Evolutionary conservation across 2,329 filamentous ascomycete species (phyloP), one percentile per base, ranked within the genome.

Genomic region (Mariannaea elegans): DNA sequence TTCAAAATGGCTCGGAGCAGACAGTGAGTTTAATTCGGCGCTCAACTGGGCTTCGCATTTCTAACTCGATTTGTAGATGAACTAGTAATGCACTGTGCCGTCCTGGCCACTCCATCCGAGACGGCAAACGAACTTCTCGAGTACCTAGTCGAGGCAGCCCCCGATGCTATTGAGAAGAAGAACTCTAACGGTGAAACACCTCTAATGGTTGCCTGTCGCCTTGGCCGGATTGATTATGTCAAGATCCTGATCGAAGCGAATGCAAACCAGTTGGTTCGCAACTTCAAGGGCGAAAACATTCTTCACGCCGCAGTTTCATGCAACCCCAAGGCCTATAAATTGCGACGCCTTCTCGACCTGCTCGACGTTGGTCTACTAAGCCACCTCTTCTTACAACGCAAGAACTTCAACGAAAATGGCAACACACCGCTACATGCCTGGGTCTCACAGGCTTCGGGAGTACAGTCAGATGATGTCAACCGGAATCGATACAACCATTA

Each of bases 221-320:
- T 85, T 3, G 82, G 84, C 10, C 82, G 84, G 18, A 66, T 81
- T 14, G 77, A 86, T 2, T 82, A 84, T 18, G 83, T 84, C 14
- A 84, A 86, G 67, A 78, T 86, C 0, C 81, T 97, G 32, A 81
- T 94, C 49, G 78, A 82, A 1, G 85, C 84, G 23, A 91, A 90
- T 3, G 90, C 91, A 2, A 87, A 95, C 69, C 88, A 92, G 70
- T 85, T 86, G 1, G 78, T 78, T 31, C 87, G 87, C 21, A 88
- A 92, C 69, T 76, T 76, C 9, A 71, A 77, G 3, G 86, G 87
- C 10, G 82, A 85, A 65, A 96, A 94, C 66, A 77, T 94, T 14
- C 63, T 94, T 1, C 92, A 96, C 69, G 78, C 82, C 2, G 80
- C 88, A 7, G 68, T 79, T 10, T 53, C 59, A 3, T 69, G 65